phyloP scores from a whole-genome alignment of 208 protist genomes.

The Borovskyia barvae region DNA sequence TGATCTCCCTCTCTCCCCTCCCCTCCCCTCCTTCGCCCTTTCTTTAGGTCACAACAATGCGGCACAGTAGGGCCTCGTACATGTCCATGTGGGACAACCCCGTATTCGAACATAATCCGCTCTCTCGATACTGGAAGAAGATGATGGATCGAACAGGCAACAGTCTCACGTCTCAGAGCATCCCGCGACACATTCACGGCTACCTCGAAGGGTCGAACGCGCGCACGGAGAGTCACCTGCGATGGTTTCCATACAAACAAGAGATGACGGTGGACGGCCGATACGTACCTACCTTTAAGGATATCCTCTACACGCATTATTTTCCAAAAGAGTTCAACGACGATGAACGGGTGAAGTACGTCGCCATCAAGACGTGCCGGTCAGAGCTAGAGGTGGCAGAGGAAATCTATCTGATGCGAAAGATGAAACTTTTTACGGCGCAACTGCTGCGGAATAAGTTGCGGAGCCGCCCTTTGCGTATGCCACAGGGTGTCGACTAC shows the following conservation, averaged over 20 bases:
- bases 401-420: slow-evolving; percentile 88
- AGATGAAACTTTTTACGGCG: slow-evolving; percentile 80
- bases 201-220: slow-evolving; percentile 73
- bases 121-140: slow-evolving; percentile 81
- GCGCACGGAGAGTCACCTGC: slow-evolving; percentile 62
- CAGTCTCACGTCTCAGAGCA: slow-evolving; percentile 76
- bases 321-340: slow-evolving; percentile 79
- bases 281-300: slow-evolving; percentile 72
- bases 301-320: slow-evolving; percentile 81
- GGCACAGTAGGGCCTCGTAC: slow-evolving; percentile 12
- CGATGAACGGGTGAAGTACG: slow-evolving; percentile 83
- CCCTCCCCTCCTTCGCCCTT: no score
- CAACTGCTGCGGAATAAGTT: slow-evolving; percentile 83
- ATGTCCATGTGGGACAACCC: slow-evolving; percentile 86
- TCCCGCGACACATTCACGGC: slow-evolving; percentile 87
- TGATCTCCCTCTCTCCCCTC: neutral
- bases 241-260: slow-evolving; percentile 89
- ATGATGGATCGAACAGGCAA: slow-evolving; percentile 77
- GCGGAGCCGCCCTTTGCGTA: slow-evolving; percentile 59
- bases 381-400: slow-evolving; percentile 78
- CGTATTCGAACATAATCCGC: slow-evolving; percentile 76
- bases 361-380: slow-evolving; percentile 71
- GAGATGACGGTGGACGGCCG: slow-evolving; percentile 81
- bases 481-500: slow-evolving; percentile 84
- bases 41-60: slow-evolving; percentile 15